Evolutionary conservation across 2,329 filamentous ascomycete genomes (phyloP), one percentile per base, ranked within the genome.

Genomic region (Fusarium metavorans): DNA sequence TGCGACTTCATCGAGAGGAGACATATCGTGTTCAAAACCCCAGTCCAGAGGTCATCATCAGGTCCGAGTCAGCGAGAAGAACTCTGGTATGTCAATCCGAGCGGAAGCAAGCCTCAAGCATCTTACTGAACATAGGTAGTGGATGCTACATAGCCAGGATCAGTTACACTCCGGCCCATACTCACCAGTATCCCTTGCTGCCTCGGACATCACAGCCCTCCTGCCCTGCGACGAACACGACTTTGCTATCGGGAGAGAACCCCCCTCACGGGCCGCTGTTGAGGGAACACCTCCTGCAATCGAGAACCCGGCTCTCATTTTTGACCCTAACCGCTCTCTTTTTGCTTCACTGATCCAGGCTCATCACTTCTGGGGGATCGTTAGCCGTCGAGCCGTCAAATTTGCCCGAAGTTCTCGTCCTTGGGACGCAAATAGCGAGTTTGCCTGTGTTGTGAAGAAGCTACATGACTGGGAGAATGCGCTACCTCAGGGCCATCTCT

Each of bases 81-180:
- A 90, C 88, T 30, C 77, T 90, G 79, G 88, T 89, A 81, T 77
- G 86, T 81, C 27, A 59, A 37, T 14, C 16, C 14, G 9, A 32
- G 25, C 11, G n/a, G 20, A 58, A 60, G 30, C 9, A 41, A 23
- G 32, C 3, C 18, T n/a, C n/a, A 60, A 34, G 16, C 18, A n/a
- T 32, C 18, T 67, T 57, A 60, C 59, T 72, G 45, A 73, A 43
- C 30, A 56, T 18, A 62, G 27, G 23, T 34, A 89, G 87, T 90
- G 88, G 88, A 90, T 90, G 87, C 77, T 90, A 37, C 87, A 90
- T 76, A 89, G 86, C 72, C 88, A 90, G 75, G 88, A 90, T 70
- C 89, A 88, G 72, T 82, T 90, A 27, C 87, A 89, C 70, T 89
- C 87, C 1, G 87, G 88, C 0, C 87, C 87, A 4, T 81, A 83